phyloP scores from a whole-genome alignment of 805 yeast species.

The Yamadazyma nakazawae region DNA sequence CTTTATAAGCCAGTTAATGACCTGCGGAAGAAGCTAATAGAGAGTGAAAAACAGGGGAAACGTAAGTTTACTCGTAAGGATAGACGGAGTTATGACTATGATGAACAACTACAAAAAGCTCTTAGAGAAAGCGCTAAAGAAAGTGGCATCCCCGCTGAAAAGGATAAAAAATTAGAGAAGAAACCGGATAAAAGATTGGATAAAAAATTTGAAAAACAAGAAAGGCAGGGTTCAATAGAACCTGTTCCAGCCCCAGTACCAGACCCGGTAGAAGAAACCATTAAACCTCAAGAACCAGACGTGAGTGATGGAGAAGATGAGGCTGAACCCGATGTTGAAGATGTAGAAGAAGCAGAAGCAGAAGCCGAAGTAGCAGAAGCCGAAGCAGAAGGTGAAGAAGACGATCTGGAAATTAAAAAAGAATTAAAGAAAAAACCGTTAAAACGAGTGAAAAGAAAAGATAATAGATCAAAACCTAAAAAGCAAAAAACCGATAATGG shows the following conservation, averaged over 20 bases:
- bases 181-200: constrained; percentile 1
- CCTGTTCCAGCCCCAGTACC: no score
- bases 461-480: constrained; percentile 11
- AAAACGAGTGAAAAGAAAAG: constrained; percentile 17
- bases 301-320: neutral
- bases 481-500: constrained; percentile 11
- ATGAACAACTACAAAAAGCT: constrained; percentile 46
- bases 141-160: constrained; percentile 3
- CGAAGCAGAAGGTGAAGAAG: constrained; percentile 13
- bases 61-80: constrained; percentile 25
- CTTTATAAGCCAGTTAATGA: constrained; percentile 43
- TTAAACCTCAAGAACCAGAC: neutral
- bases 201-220: constrained; percentile 2
- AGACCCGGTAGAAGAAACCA: no score
- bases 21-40: constrained; percentile 31
- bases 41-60: constrained; percentile 16
- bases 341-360: constrained; percentile 6
- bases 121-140: constrained; percentile 57
- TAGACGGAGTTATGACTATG: constrained; percentile 35
- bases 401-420: constrained; percentile 11
- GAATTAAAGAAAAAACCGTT: constrained; percentile 13
- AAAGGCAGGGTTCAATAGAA: constrained; percentile 1
- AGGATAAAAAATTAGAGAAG: neutral
- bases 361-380: constrained; percentile 11
- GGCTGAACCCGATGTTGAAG: constrained; percentile 1